phyloP scores from a whole-genome alignment of 164 flowering plant genomes.

The Macadamia integrifolia region DNA sequence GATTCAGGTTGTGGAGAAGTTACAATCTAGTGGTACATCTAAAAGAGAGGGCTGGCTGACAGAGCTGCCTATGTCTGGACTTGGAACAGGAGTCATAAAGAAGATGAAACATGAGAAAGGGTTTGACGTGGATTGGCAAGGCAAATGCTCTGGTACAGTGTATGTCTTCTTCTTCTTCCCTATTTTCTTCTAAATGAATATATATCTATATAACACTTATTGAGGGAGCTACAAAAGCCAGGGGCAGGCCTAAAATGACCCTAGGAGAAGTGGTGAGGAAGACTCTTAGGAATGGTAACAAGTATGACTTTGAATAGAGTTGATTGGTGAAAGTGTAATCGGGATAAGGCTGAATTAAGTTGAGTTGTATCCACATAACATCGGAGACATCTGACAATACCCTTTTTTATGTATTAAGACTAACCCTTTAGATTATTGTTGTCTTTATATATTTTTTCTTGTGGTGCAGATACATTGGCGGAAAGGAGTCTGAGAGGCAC shows the following conservation, averaged over 20 bases:
- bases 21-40: constrained; percentile 69
- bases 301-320: no score
- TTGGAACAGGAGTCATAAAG: constrained; percentile 57
- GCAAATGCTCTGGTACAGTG: constrained; percentile 99
- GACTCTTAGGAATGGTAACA: no score
- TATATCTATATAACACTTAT: no score
- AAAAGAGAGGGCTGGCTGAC: constrained; percentile 70
- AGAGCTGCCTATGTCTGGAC: constrained; percentile 62
- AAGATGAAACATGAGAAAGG: constrained; percentile 58
- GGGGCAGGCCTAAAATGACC: no score
- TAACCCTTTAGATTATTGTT: background rate
- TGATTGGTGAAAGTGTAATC: no score
- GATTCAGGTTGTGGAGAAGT: constrained; percentile 72
- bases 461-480: constrained; percentile 80
- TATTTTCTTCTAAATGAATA: no score
- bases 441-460: constrained; percentile 5
- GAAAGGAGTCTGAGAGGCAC: constrained; percentile 81
- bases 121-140: constrained; percentile 83
- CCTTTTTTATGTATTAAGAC: no score
- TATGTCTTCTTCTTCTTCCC: constrained; percentile 38
- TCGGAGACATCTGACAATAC: no score
- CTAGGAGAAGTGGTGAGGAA: no score
- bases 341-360: no score
- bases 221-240: no score
- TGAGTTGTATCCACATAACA: no score